Evolutionary conservation across 805 yeast genomes (phyloP), one percentile per base, ranked within the genome.

Genomic region (Kodamaea jinghongensis): DNA sequence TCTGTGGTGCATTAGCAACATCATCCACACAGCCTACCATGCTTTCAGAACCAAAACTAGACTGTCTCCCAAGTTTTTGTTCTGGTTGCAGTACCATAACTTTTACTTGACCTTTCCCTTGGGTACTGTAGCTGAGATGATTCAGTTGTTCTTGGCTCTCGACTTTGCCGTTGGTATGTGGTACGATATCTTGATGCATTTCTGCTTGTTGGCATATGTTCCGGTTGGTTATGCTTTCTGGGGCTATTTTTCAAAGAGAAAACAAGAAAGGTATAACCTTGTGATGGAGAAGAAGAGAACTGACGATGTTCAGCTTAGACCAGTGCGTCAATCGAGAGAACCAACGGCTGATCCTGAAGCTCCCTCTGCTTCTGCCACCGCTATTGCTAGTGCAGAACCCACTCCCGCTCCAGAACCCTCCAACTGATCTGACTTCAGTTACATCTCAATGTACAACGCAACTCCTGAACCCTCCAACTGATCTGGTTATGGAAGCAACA

Each of bases 181-280:
- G 36, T 48, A 58, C 35, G 71, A 67, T 32, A 17, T 47, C n/a
- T 37, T 49, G 1, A 42, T 63, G 17, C 55, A 64, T 48, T 48
- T 41, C 2, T 52, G 51, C 2, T 46, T 69, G 17, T 44, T 67
- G 36, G 36, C 46, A 5, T 69, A 69, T 40, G 49, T 67, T 10
- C 75, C 75, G 1, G 42, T 58, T 4, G 66, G 58, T 1, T 68
- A 65, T 45, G 56, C 58, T 25, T 43, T 58, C 3, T 67, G 70
- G 65, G 53, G 51, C 9, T 55, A 64, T 45, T 49, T 69, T 17
- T 46, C 46, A 13, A 22, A 31, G 3, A 46, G 64, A 34, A 55
- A 48, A 38, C 23, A 31, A 4, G 39, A 30, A 13, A 55, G 47
- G 39, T 65, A 59, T 38, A 42, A 42, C 27, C 42, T 43, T 31